A percentile compares a stretch with the other conserved stretches of the same genome.
Conservation (phyloP, 805 yeast genomes). For the Cyberlindnera mycetangii region DNA sequence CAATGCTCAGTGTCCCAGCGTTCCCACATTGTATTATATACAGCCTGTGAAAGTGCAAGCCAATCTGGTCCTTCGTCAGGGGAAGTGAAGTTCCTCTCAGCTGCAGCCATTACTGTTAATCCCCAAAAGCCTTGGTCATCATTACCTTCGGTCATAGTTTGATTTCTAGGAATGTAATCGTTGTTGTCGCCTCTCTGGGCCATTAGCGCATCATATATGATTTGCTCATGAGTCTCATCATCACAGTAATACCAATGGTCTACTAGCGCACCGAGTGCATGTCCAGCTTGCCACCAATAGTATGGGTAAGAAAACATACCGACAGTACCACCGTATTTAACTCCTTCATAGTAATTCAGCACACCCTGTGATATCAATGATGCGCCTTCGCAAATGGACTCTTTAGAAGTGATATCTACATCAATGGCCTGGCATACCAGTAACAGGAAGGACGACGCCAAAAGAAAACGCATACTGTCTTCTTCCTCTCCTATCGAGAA, state of each 20-base stretch:
- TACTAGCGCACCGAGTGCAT: conserved; percentile 64
- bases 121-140: conserved; percentile 79
- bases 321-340: conserved; percentile 60
- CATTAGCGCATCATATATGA: conserved; percentile 53
- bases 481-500: not conserved
- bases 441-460: not conserved
- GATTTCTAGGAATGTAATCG: conserved; percentile 60
- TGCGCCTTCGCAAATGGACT: conserved; percentile 57
- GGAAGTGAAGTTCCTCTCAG: conserved; percentile 55
- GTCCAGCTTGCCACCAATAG: conserved; percentile 94
- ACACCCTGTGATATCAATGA: conserved; percentile 58
- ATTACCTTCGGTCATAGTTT: conserved; percentile 64
- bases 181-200: conserved; percentile 43
- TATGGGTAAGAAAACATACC: conserved; percentile 67
- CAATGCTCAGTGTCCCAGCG: conserved; percentile 59
- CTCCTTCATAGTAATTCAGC: conserved; percentile 69
- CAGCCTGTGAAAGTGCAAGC: conserved; percentile 60
- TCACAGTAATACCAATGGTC: conserved; percentile 73
- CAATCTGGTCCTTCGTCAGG: conserved; percentile 47
- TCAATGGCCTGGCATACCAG: conserved; percentile 6
- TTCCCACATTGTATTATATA: conserved; percentile 58
- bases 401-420: conserved; percentile 37
- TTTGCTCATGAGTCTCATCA: conserved; percentile 58
- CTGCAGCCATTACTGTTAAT: conserved; percentile 58
- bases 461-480: not conserved